A percentile compares a stretch with the other conserved stretches of the same genome.
Evolutionary conservation across 768 basidiomycete genomes (phyloP).

Genomic region (Stropharia rugosoannulata): DNA sequence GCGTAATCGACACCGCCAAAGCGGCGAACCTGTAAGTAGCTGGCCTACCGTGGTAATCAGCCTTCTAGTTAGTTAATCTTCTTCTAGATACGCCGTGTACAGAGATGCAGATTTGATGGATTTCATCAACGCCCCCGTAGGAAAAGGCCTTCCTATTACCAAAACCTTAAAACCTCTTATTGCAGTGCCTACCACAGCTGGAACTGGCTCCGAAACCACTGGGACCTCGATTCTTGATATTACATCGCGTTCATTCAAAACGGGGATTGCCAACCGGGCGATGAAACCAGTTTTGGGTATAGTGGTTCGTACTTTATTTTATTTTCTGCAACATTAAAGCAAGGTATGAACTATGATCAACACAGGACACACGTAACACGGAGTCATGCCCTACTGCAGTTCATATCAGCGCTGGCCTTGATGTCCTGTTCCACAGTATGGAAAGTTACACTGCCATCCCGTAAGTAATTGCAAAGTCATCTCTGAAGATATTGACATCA

Average conservation of each 20-base stretch:
- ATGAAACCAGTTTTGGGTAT: constrained; percentile 88
- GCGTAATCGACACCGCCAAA: constrained; percentile 95
- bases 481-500: too few species aligned
- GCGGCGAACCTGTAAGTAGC: constrained; percentile 80
- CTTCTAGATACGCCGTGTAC: constrained; percentile 79
- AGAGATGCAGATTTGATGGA: constrained; percentile 92
- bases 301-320: constrained; percentile 42
- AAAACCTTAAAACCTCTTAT: constrained; percentile 80
- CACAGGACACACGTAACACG: constrained; percentile 83
- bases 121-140: constrained; percentile 95
- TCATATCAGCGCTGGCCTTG: constrained; percentile 92
- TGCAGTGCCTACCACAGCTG: constrained; percentile 73
- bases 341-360: background rate
- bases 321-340: background rate
- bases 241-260: constrained; percentile 91
- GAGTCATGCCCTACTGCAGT: constrained; percentile 89
- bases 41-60: background rate
- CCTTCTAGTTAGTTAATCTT: background rate
- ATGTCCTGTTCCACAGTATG: constrained; percentile 94
- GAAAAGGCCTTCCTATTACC: constrained; percentile 84
- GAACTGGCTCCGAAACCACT: constrained; percentile 94
- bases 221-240: constrained; percentile 94
- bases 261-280: constrained; percentile 91
- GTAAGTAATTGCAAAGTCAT: constrained; percentile 37
- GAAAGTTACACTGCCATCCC: constrained; percentile 95